Percentiles rank a stretch among this genome's conserved stretches.
Conservation (phyloP, 2,329 filamentous ascomycete species). For the Myriosclerotinia scirpicola region DNA sequence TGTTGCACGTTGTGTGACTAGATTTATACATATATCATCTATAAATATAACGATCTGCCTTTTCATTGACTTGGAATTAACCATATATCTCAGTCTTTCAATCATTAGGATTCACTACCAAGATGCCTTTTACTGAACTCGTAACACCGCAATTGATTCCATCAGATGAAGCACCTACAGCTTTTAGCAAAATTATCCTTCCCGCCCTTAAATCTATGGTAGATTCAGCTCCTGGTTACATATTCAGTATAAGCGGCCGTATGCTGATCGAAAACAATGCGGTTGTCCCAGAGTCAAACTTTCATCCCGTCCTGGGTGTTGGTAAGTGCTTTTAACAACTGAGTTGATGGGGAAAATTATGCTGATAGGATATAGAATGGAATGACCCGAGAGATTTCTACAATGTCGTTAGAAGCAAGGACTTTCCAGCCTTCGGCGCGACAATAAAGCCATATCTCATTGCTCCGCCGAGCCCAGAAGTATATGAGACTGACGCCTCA, state of each 20-base stretch:
- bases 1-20: not conserved
- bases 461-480: not conserved
- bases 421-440: not conserved
- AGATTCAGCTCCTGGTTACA: not conserved
- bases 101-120: not conserved
- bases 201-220: not conserved
- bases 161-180: not conserved
- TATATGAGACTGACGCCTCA: slow-evolving; percentile 11
- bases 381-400: not conserved
- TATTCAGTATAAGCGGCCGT: not conserved
- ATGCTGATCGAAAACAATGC: not conserved
- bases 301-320: not conserved
- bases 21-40: no score
- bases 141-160: not conserved
- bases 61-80: not conserved
- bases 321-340: not conserved
- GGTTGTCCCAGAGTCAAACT: not conserved
- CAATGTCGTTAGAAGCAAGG: not conserved
- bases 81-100: not conserved
- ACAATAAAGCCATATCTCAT: not conserved
- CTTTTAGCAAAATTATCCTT: not conserved
- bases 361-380: slow-evolving; percentile 10
- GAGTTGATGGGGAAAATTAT: no score
- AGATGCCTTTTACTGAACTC: slow-evolving; percentile 14
- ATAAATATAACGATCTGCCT: no score